phyloP scores from a whole-genome alignment of 2,329 filamentous ascomycete species.

The Hirsutella minnesotensis region DNA sequence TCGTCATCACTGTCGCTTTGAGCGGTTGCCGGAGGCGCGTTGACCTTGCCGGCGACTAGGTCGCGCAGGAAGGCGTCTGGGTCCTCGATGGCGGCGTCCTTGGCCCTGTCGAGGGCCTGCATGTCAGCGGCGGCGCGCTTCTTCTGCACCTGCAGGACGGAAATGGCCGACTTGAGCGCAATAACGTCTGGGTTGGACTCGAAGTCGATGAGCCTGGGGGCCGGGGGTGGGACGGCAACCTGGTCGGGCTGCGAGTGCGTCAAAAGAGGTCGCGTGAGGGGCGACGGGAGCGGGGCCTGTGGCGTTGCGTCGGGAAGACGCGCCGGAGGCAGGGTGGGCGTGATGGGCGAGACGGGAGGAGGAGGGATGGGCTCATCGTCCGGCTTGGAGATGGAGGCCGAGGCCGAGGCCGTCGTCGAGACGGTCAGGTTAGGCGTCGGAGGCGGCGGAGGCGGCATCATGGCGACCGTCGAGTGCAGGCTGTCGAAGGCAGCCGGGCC shows the following conservation, averaged over 20 bases:
- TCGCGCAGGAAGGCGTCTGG: slow-evolving; percentile 63
- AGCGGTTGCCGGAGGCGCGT: slow-evolving; percentile 6
- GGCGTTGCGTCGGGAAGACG: slow-evolving; percentile 14
- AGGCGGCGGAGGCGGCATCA: background rate
- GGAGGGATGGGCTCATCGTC: slow-evolving; percentile 27
- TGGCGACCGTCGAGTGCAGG: background rate
- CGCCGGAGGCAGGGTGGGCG: slow-evolving; percentile 32
- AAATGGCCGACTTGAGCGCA: slow-evolving; percentile 73
- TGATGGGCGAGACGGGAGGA: slow-evolving; percentile 43
- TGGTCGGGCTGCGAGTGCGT: slow-evolving; percentile 32
- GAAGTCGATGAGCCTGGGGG: slow-evolving; percentile 42
- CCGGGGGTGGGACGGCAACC: slow-evolving; percentile 30
- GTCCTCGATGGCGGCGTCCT: slow-evolving; percentile 56
- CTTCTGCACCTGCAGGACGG: slow-evolving; percentile 76
- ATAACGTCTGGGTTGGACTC: slow-evolving; percentile 72
- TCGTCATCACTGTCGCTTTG: slow-evolving; percentile 15
- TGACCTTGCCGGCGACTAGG: slow-evolving; percentile 49
- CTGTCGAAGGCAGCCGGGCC: background rate
- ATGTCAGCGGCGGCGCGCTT: slow-evolving; percentile 69
- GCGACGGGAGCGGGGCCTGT: slow-evolving; percentile 7
- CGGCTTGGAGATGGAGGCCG: background rate
- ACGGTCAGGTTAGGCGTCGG: background rate
- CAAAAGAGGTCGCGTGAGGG: slow-evolving; percentile 19
- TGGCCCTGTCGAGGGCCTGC: slow-evolving; percentile 54
- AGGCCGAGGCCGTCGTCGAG: background rate